These are phyloP conservation scores for Tinospora cordifolia DNA, from an alignment of 164 flowering plant genomes.

Conservation along the genomic window DNA sequence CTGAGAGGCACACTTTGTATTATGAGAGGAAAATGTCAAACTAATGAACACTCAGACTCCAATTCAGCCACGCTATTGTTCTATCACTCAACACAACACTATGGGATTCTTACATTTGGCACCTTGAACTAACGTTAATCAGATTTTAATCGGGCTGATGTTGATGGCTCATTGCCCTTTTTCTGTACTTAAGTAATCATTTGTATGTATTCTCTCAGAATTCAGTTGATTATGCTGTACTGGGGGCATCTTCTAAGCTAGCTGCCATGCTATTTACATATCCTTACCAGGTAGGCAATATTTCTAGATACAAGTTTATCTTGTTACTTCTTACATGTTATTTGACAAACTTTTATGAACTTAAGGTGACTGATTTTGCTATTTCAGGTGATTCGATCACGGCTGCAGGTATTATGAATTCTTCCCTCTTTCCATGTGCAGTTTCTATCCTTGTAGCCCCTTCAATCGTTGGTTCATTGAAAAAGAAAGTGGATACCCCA, in stretches of 20 bases:
- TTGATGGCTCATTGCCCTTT: background rate
- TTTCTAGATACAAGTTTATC: background rate
- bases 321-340: background rate
- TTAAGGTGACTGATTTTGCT: conserved; percentile 6
- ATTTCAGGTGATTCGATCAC: conserved; percentile 86
- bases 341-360: conserved; percentile 9
- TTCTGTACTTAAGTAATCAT: background rate
- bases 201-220: conserved; percentile 38
- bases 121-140: background rate
- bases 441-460: background rate
- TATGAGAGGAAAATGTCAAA: no score
- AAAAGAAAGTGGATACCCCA: no score
- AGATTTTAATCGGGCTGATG: no score
- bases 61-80: no score
- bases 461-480: background rate
- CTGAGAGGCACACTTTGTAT: no score
- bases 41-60: no score
- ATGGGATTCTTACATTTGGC: background rate
- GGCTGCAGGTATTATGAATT: conserved; percentile 59
- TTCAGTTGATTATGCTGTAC: conserved; percentile 68
- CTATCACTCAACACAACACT: no score
- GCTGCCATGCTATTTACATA: conserved; percentile 83
- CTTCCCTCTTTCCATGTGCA: background rate
- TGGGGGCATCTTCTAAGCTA: conserved; percentile 85
- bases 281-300: conserved; percentile 66